Conservation (phyloP, 495 filamentous ascomycete genomes). For the Aspergillus heteromorphus region DNA sequence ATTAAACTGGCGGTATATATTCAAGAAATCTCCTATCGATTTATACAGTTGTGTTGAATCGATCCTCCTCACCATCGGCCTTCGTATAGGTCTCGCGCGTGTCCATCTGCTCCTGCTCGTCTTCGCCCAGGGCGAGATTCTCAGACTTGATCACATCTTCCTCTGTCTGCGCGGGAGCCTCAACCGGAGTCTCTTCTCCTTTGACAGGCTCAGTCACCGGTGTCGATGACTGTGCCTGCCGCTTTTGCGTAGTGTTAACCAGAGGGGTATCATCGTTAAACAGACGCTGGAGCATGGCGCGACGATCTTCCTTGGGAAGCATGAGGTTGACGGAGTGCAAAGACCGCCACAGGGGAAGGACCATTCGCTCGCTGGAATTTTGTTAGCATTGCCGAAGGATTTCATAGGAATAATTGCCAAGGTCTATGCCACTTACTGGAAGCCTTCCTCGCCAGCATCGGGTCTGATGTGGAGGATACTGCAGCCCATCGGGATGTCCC, state of each 20-base stretch:
- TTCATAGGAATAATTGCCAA: not conserved
- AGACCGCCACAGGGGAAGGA: constrained; percentile 87
- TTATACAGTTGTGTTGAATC: constrained; percentile 41
- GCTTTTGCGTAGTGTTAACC: constrained; percentile 43
- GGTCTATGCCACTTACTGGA: constrained; percentile 42
- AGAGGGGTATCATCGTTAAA: constrained; percentile 81
- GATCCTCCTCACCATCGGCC: constrained; percentile 39
- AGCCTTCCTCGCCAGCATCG: constrained; percentile 60
- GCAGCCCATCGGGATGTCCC: constrained; percentile 80
- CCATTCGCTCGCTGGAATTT: constrained; percentile 62
- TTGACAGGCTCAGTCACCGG: constrained; percentile 17
- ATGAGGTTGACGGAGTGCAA: constrained; percentile 86
- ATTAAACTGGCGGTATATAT: constrained; percentile 2
- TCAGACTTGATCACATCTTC: constrained; percentile 32
- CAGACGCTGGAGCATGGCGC: constrained; percentile 83
- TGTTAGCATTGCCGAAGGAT: not conserved
- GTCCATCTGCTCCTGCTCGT: constrained; percentile 34
- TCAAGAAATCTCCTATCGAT: not conserved
- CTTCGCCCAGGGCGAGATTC: constrained; percentile 33
- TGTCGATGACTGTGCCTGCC: constrained; percentile 14
- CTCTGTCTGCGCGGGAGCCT: constrained; percentile 28
- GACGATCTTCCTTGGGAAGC: constrained; percentile 93
- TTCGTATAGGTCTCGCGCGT: constrained; percentile 36
- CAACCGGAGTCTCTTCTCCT: constrained; percentile 9
- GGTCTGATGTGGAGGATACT: constrained; percentile 81